These are phyloP conservation scores for Rhizopogon vulgaris DNA, from an alignment of 768 basidiomycete genomes.

Conservation along the genomic window DNA sequence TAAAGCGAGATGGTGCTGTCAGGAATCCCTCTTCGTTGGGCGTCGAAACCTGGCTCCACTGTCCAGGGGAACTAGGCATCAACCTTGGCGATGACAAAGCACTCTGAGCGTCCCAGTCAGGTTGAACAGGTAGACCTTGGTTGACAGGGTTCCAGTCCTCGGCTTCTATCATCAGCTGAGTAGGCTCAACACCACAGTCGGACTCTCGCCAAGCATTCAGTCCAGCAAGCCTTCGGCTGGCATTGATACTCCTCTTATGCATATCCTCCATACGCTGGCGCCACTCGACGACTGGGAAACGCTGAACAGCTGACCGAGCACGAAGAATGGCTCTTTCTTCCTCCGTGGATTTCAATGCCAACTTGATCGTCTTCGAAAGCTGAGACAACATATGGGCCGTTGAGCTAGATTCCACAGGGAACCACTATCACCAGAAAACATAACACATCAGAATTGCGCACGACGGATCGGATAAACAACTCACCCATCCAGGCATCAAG, in stretches of 20 bases:
- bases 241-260: conserved; percentile 76
- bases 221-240: conserved; percentile 65
- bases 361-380: conserved; percentile 88
- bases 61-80: conserved; percentile 51
- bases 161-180: conserved; percentile 50
- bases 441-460: neutral
- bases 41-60: conserved; percentile 58
- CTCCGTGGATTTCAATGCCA: conserved; percentile 85
- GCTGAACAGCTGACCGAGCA: conserved; percentile 89
- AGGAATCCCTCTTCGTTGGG: conserved; percentile 37
- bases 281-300: conserved; percentile 98
- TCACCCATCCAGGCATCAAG: conserved; percentile 96
- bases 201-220: conserved; percentile 72
- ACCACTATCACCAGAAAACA: conserved; percentile 61
- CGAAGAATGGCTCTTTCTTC: conserved; percentile 91
- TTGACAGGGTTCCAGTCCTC: conserved; percentile 78
- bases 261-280: conserved; percentile 94
- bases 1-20: conserved; percentile 25
- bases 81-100: conserved; percentile 33
- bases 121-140: conserved; percentile 60
- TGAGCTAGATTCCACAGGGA: conserved; percentile 90
- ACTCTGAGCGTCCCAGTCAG: conserved; percentile 73
- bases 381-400: conserved; percentile 95
- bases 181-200: conserved; percentile 46
- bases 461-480: conserved; percentile 19